A percentile compares a stretch with the other conserved stretches of the same genome.
phyloP scores from a whole-genome alignment of 176 grass and related monocot genomes.

The Raddia distichophylla region DNA sequence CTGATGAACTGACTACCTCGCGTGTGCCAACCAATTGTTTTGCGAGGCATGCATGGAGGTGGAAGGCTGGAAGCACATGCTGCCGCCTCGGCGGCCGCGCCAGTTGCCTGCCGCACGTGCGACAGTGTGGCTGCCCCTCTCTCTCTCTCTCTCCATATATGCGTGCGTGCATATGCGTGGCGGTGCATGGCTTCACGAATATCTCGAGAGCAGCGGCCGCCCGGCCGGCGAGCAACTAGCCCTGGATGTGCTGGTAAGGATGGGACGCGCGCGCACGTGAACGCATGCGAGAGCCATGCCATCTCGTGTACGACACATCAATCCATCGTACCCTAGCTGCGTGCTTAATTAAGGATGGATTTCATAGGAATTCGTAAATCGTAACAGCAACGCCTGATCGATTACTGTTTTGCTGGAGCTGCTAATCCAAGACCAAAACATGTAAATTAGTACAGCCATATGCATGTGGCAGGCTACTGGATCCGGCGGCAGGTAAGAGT shows the following conservation, averaged over 20 bases:
- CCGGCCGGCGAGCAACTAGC: conserved; percentile 4
- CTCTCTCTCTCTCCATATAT: conserved; percentile 31
- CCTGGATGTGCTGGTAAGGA: conserved; percentile 23
- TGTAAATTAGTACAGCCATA: no score
- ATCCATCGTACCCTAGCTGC: not conserved
- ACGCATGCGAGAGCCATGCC: conserved; percentile 22
- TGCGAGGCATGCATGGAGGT: not conserved
- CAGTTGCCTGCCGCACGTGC: conserved; percentile 55
- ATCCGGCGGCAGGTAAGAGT: conserved; percentile 12
- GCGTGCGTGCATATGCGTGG: not conserved
- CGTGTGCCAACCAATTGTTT: not conserved
- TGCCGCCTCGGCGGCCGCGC: conserved; percentile 44
- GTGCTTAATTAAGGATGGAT: not conserved
- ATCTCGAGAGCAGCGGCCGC: conserved; percentile 52
- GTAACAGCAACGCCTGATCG: not conserved
- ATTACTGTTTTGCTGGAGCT: not conserved
- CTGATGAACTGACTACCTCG: not conserved
- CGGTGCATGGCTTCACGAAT: conserved; percentile 19
- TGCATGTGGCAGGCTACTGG: not conserved
- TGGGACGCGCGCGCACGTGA: conserved; percentile 50
- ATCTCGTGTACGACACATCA: conserved; percentile 10
- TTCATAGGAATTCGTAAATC: not conserved
- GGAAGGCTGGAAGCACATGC: conserved; percentile 54
- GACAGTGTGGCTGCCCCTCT: conserved; percentile 29
- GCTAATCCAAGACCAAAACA: not conserved